Percentiles rank a stretch among this genome's conserved stretches.
Conservation (phyloP, 2,329 filamentous ascomycete species). For the Aspergillus sclerotialis region DNA sequence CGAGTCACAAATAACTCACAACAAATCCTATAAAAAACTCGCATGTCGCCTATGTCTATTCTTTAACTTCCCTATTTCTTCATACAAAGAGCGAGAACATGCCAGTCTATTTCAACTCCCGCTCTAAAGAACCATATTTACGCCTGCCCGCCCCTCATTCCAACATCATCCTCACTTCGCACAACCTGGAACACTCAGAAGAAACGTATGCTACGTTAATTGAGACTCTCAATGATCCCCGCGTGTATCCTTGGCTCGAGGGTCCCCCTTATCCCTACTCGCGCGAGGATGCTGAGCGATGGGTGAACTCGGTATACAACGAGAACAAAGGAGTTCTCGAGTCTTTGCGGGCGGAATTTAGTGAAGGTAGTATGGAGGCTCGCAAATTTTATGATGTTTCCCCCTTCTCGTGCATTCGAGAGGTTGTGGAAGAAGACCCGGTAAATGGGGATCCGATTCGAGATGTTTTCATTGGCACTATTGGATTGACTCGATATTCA, state of each 20-base stretch:
- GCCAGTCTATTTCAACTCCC: too few species aligned
- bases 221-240: constrained; percentile 17
- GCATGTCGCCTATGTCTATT: too few species aligned
- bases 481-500: constrained; percentile 13
- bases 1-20: too few species aligned
- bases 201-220: constrained; percentile 7
- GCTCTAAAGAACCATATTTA: constrained; percentile 20
- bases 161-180: constrained; percentile 21
- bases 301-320: constrained; percentile 5
- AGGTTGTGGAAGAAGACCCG: constrained; percentile 6
- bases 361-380: too few species aligned
- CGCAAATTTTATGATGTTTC: constrained; percentile 11
- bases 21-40: too few species aligned
- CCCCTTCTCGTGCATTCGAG: constrained; percentile 17
- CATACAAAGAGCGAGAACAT: too few species aligned
- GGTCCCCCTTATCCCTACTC: constrained; percentile 20
- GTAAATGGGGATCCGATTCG: too few species aligned
- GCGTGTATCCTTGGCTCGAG: constrained; percentile 15
- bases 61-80: too few species aligned
- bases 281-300: constrained; percentile 11
- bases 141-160: constrained; percentile 15
- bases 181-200: constrained; percentile 10
- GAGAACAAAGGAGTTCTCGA: background rate
- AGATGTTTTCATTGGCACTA: constrained; percentile 21
- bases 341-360: background rate